Evolutionary conservation across 169 alveolate species (phyloP).

Genomic region (Eimeria praecox): DNA sequence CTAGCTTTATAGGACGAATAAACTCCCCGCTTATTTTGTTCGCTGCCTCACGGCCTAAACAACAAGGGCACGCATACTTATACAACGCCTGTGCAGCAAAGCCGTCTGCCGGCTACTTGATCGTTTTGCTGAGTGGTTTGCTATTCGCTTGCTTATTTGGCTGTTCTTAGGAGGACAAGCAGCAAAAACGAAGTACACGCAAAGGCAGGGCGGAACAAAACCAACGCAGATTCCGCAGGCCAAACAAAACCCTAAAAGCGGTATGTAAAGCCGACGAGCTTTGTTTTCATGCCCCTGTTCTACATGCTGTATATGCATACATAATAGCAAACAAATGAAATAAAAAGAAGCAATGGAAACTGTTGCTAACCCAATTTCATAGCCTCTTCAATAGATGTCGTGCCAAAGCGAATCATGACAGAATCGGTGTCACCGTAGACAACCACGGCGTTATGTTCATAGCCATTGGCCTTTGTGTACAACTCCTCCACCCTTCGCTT

Average conservation of each 20-base stretch:
- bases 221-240: no score
- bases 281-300: no score
- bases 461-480: slow-evolving; percentile 91
- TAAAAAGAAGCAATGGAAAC: not conserved
- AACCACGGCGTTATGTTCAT: slow-evolving; percentile 94
- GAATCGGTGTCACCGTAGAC: slow-evolving; percentile 99
- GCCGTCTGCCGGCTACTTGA: no score
- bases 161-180: no score
- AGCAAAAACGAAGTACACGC: no score
- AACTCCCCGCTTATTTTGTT: slow-evolving; percentile 93
- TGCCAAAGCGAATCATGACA: slow-evolving; percentile 99
- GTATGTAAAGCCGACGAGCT: no score
- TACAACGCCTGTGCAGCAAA: no score
- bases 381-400: slow-evolving; percentile 92
- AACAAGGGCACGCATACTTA: not conserved
- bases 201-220: no score
- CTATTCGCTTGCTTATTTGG: no score
- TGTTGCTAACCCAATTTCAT: slow-evolving; percentile 91
- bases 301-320: no score
- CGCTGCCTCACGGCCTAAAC: slow-evolving; percentile 95
- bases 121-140: no score
- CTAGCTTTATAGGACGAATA: slow-evolving; percentile 96
- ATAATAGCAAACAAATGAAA: not conserved
- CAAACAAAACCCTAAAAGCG: no score
- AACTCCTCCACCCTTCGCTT: slow-evolving; percentile 87